Base-by-base conservation (phyloP, 2,329 filamentous ascomycete species). In the Colletotrichum paranaense region DNA sequence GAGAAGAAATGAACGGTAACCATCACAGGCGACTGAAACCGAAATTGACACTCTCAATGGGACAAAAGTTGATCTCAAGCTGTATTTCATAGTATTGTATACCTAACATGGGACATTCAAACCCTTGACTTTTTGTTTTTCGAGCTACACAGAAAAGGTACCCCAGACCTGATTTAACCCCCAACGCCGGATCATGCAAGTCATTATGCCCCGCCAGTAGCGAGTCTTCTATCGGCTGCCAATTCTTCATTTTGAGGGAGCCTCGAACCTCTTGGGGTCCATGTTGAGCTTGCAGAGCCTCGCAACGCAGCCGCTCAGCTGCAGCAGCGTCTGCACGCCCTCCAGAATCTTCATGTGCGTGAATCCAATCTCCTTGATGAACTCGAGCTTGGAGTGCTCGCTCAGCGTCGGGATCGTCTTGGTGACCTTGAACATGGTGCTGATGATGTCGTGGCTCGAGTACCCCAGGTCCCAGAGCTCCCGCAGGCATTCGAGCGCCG, bases 341-440 rank as follows among this genome's bases (percentile, higher is more conserved):
- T 99, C 97, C n/a, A 99, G 86, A 68, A 99, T 96, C 82, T 97
- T 95, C 97, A 99, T 99, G 81, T 99, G 97, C 2, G 97, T 97
- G 83, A 98, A 98, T 66, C 97, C 97, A 83, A 99, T 99, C 85
- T 98, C 97, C 85, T 95, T 96, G 85, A 98, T 97, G 78, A 98
- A 99, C 81, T 98, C 96, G 74, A 99, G 87, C 86, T 98, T 98
- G 19, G 95, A 92, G 82, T 98, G 95, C 84, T 99, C 97, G 77
- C 95, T 97, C 69, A 99, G 86, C 1, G 93, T 95, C 2, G 94
- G 94, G 73, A 98, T 95, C 1, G 95, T 97, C 87, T 98, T 99
- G 58, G 97, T 98, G 73, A 99, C 97, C 80, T 93, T 92, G 88
- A 99, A 98, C 97, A 99, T 99, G 74, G 96, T 99, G 84, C 94